A percentile compares a stretch with the other conserved stretches of the same genome.
Conservation (phyloP, 2,329 filamentous ascomycete species). For the Calonectria ilicicola region DNA sequence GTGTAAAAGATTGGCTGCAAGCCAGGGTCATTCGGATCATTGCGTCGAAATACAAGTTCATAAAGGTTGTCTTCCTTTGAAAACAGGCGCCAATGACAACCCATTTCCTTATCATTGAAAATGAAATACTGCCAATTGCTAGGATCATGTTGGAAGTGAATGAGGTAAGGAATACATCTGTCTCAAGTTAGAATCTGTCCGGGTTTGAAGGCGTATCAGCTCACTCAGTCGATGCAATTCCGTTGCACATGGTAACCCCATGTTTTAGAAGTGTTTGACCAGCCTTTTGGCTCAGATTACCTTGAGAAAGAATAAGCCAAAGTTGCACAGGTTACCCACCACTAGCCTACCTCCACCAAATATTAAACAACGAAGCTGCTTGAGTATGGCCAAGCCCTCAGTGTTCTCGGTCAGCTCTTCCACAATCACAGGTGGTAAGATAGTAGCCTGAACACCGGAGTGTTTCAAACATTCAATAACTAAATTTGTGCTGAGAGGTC, state of each 20-base stretch:
- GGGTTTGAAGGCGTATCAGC: conserved; percentile 12
- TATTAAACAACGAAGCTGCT: conserved; percentile 45
- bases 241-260: conserved; percentile 50
- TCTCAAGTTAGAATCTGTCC: neutral
- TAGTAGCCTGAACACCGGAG: conserved; percentile 39
- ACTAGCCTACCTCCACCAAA: conserved; percentile 53
- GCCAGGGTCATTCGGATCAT: conserved; percentile 49
- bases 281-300: conserved; percentile 50
- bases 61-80: conserved; percentile 21
- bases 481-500: conserved; percentile 51
- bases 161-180: conserved; percentile 50
- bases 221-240: conserved; percentile 58
- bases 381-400: conserved; percentile 46
- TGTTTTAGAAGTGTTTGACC: conserved; percentile 52
- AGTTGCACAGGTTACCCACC: neutral
- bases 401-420: conserved; percentile 55
- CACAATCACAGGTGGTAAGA: conserved; percentile 54
- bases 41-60: conserved; percentile 53
- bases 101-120: conserved; percentile 54
- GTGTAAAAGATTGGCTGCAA: conserved; percentile 51
- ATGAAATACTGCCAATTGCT: conserved; percentile 59
- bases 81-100: conserved; percentile 52
- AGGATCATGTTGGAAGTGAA: conserved; percentile 46
- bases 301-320: conserved; percentile 30
- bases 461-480: conserved; percentile 47